Evolutionary conservation across 306 rosid genomes (phyloP).

Genomic region (Gastrolobium bilobum): DNA sequence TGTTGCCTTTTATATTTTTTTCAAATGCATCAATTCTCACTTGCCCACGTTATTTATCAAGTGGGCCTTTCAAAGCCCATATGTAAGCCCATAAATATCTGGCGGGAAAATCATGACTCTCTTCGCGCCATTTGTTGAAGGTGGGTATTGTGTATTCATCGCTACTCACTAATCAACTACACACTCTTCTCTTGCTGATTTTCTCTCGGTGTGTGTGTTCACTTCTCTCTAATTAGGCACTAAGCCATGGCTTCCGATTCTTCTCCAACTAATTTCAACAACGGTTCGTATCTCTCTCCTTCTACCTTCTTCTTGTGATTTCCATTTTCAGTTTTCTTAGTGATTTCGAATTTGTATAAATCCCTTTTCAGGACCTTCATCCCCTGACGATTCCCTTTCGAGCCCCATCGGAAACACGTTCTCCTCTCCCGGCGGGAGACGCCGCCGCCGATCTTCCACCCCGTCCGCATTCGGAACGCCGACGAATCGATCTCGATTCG

Average conservation of each 20-base stretch:
- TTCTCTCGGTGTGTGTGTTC: neutral
- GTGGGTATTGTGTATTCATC: neutral
- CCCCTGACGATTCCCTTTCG: constrained; percentile 84
- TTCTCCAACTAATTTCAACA: constrained; percentile 64
- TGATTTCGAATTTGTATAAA: constrained; percentile 3
- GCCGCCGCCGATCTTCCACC: constrained; percentile 67
- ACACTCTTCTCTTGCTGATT: neutral
- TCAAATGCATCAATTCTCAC: neutral
- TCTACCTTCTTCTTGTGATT: neutral
- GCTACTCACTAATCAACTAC: neutral
- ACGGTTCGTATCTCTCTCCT: constrained; percentile 55
- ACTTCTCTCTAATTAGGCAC: constrained; percentile 5
- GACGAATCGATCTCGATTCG: constrained; percentile 66
- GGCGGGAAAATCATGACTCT: constrained; percentile 63
- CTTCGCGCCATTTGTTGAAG: constrained; percentile 60
- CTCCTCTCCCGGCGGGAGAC: constrained; percentile 71
- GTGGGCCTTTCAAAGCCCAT: constrained; percentile 13
- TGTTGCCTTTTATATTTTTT: too few relatives aligned
- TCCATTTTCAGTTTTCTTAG: neutral
- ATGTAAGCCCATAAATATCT: constrained; percentile 20
- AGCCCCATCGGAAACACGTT: constrained; percentile 88
- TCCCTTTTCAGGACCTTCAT: constrained; percentile 70
- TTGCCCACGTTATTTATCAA: neutral
- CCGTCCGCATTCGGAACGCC: constrained; percentile 72
- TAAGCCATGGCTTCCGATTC: constrained; percentile 86